Percentiles rank a stretch among this genome's conserved stretches.
Evolutionary conservation across 352 stramenopile genomes (phyloP).

Genomic region (Pythium biforme): DNA sequence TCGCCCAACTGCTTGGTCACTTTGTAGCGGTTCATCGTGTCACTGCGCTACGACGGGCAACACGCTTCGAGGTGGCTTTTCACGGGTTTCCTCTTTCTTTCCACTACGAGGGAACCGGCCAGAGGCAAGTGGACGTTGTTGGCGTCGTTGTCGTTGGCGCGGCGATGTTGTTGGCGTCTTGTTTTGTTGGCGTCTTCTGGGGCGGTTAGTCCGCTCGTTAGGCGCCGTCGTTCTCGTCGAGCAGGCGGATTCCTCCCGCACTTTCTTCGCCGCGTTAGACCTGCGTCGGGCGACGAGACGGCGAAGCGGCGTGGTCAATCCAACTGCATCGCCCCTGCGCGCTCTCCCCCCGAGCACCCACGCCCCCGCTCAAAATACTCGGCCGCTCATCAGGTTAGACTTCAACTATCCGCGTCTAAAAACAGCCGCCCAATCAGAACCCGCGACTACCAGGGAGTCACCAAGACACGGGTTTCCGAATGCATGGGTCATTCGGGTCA

Average conservation of each 20-base stretch:
- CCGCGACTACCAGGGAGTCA: background rate
- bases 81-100: background rate
- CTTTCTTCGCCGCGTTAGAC: conserved; percentile 12
- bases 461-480: too few species aligned
- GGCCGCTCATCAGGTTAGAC: background rate
- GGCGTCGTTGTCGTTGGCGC: background rate
- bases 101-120: background rate
- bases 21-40: conserved; percentile 92
- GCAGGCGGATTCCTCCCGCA: background rate
- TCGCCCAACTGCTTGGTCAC: conserved; percentile 95
- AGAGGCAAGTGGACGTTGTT: background rate
- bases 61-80: background rate
- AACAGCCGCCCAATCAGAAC: background rate
- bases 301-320: conserved; percentile 20
- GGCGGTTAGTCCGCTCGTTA: conserved; percentile 1
- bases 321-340: conserved; percentile 14
- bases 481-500: too few species aligned
- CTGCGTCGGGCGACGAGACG: conserved; percentile 1
- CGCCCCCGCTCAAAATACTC: background rate
- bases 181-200: background rate
- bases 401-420: background rate
- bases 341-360: background rate
- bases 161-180: conserved; percentile 1
- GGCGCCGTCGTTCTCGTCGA: background rate
- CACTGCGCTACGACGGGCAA: background rate